A percentile compares a stretch with the other conserved stretches of the same genome.
Conservation (phyloP, 2,329 filamentous ascomycete genomes). For the Claviceps africana region DNA sequence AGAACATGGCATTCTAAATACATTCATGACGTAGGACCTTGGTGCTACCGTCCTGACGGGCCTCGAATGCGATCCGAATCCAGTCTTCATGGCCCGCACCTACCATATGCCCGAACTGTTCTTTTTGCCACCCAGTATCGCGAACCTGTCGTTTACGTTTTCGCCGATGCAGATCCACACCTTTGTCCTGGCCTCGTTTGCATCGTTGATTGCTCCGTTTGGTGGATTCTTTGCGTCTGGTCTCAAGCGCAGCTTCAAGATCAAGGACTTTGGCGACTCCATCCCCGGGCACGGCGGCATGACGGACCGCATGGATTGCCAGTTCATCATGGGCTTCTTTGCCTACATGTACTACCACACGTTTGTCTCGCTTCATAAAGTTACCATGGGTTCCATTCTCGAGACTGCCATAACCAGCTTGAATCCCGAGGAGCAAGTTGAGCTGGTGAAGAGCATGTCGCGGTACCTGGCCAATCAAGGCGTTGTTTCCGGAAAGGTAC, state of each 20-base stretch:
- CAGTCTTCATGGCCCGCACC: conserved; percentile 68
- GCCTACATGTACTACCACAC: conserved; percentile 97
- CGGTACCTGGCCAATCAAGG: conserved; percentile 54
- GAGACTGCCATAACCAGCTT: conserved; percentile 87
- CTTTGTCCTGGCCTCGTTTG: conserved; percentile 79
- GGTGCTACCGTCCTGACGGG: conserved; percentile 88
- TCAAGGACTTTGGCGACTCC: conserved; percentile 98
- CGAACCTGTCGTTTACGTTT: conserved; percentile 53
- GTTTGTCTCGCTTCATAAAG: conserved; percentile 83
- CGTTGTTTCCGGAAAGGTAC: conserved; percentile 20
- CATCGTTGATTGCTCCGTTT: conserved; percentile 91
- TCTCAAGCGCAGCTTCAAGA: conserved; percentile 96
- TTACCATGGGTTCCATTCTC: conserved; percentile 72
- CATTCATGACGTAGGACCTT: conserved; percentile 43
- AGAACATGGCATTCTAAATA: background rate
- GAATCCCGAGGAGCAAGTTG: conserved; percentile 74
- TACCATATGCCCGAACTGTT: conserved; percentile 63
- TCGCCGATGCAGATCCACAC: conserved; percentile 91
- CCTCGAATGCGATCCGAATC: conserved; percentile 79
- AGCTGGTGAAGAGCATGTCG: conserved; percentile 53
- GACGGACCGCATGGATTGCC: conserved; percentile 98
- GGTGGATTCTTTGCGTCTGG: conserved; percentile 97
- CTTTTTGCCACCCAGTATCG: conserved; percentile 44
- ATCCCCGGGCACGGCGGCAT: conserved; percentile 97
- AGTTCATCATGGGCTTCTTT: conserved; percentile 99